Evolutionary conservation across 306 rosid species (phyloP), one percentile per base, ranked within the genome.

Genomic region (Medicago lupulina): DNA sequence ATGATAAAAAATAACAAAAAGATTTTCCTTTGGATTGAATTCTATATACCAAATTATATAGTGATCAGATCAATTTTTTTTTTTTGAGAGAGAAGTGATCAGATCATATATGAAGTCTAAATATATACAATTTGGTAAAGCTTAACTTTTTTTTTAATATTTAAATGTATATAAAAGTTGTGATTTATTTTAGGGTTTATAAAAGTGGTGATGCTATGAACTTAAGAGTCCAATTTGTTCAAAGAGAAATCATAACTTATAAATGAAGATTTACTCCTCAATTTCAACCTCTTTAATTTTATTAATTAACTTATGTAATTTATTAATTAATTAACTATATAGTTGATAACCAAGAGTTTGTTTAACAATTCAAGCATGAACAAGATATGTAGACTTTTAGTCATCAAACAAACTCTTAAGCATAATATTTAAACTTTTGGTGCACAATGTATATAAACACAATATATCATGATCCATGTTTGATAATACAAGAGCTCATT

Each of bases 21-120:
- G 65, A 43, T 49, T 28, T 2, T 75, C 49, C 14, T 19, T 8
- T 10, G 11, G 28, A 16, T 59, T 59, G 41, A 68, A 17, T 68
- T 75, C 12, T 69, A 19, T 15, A 23, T 15, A 14, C 21, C 55
- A 39, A 62, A 39, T n/a, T n/a, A n/a, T 61, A 8, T 6, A 15
- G 50, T 38, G 60, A 36, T 19, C 36, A 57, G 41, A 61, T 51
- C 50, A 81, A n/a, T n/a, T n/a, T n/a, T n/a, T n/a, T n/a, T n/a
- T n/a, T n/a, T n/a, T n/a, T n/a, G n/a, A n/a, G n/a, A n/a, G n/a
- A n/a, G n/a, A n/a, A n/a, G n/a, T n/a, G n/a, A n/a, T n/a, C n/a
- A n/a, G n/a, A n/a, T n/a, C 25, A 75, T 73, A 54, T 46, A 71
- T 66, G 31, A 34, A 34, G 38, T 0, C 17, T 46, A 51, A 54